A percentile compares a stretch with the other conserved stretches of the same genome.
phyloP scores from a whole-genome alignment of 75 land plant species.

The Cupressus sempervirens region DNA sequence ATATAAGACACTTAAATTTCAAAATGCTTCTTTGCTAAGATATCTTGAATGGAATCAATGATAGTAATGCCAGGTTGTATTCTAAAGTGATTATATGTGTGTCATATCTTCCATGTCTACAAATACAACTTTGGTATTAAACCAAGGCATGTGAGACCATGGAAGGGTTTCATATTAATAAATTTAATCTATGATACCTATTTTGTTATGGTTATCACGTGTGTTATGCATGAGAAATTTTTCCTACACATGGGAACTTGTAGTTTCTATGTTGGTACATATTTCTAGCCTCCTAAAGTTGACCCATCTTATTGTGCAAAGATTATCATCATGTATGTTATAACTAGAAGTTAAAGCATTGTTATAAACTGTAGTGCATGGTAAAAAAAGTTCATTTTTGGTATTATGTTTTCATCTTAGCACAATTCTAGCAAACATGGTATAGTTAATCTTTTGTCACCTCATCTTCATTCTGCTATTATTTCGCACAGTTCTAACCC shows the following conservation, averaged over 20 bases:
- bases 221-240: not conserved
- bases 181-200: not conserved
- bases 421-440: no score
- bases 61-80: not conserved
- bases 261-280: not conserved
- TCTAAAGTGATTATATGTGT: not conserved
- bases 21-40: not conserved
- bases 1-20: not conserved
- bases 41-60: not conserved
- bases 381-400: not conserved
- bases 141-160: not conserved
- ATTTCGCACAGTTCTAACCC: no score
- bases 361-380: not conserved
- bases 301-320: not conserved
- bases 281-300: not conserved
- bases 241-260: not conserved
- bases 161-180: not conserved
- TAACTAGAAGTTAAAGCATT: slow-evolving; percentile 1
- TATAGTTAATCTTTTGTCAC: no score
- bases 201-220: not conserved
- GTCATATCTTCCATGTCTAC: slow-evolving; percentile 4
- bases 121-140: slow-evolving; percentile 6
- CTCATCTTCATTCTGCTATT: no score
- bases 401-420: no score
- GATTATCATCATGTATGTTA: not conserved